Evolutionary conservation across 306 rosid species (phyloP), one percentile per base, ranked within the genome.

Genomic region (Carpinus fangiana): DNA sequence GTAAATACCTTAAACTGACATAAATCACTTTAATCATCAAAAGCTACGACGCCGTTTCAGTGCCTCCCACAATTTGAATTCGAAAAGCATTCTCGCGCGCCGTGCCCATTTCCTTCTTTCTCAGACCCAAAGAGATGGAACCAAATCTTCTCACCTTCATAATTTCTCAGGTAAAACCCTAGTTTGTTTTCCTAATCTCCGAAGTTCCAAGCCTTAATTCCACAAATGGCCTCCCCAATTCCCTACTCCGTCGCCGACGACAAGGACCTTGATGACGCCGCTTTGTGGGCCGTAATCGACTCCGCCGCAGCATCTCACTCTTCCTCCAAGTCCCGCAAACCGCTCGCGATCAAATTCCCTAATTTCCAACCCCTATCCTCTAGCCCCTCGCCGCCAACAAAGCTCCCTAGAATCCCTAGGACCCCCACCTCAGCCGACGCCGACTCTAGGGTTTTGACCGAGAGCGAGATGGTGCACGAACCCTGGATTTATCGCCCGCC

Each of bases 241-340:
- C 65, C 65, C 23, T 59, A 20, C 65, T 23, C 65, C 13, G 65
- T 59, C 36, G 34, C 65, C 52, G 97, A 92, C 82, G 98, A 94
- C 82, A 90, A 89, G 57, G 97, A 94, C 61, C 89, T 94, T 56
- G 98, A 92, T 87, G 98, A 94, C 78, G 97, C 88, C 2, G 92
- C 92, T 46, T 53, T 94, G 41, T 94, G 98, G 98, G 98, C 97
- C 1, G 92, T 94, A 50, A 92, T 94, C 50, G 98, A 94, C 76
- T 88, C 95, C 60, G 96, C 97, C 65, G 77, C 96, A 5, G 98
- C 90, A 16, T 86, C 93, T 0, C 88, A 79, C 68, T 88, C 93
- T 56, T 75, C 93, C 20, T 73, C 89, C 43, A 90, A 88, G 75
- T 62, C 82, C 61, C 83, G 76, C 38, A 86, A 75, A 43, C 72